Base-by-base conservation (phyloP, 257 asterid species). In the Ophiorrhiza pumila region DNA sequence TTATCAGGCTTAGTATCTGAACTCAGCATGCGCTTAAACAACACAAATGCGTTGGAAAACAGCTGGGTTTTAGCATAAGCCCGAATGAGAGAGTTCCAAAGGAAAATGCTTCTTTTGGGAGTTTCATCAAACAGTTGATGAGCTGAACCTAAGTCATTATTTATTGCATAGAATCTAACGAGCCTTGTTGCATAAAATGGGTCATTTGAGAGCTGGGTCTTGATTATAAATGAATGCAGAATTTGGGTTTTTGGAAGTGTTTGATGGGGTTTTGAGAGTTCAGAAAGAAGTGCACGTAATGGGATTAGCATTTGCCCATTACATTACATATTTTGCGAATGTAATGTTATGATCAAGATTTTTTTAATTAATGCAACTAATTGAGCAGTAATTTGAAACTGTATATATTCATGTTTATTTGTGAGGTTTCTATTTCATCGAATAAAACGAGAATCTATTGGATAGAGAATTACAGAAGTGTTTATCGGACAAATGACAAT, bases 71-170 rank as follows among this genome's bases (percentile, higher is more conserved):
- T 91, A 32, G 97, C 96, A 72, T 86, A 80, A 53, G 93, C 95
- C 43, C 97, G 93, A 63, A 94, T 91, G 32, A 94, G 79, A 78
- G 96, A 82, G 81, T 94, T 94, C 97, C 96, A 94, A 4, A 91
- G 90, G 62, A 74, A 90, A 58, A 86, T 80, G 60, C 85, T 94
- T 83, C 87, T 76, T 7, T 78, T 72, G 37, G 96, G 86, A 78
- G 83, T 87, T 88, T 49, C 71, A 43, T 89, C 98, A 71, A 93
- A 93, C 93, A 93, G 68, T 35, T 78, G 69, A 78, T 80, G 97
- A 1, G 97, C 98, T 15, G 93, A 83, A 17, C 46, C 22, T 4
- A 91, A 73, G 74, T 91, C 96, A 64, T 74, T 27, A 81, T 88
- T 86, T 22, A 82, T 50, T 25, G 90, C 90, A 60, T 94, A 94